These are phyloP conservation scores for Ceratocystis albifundus DNA, from an alignment of 2,329 filamentous ascomycete genomes.

Conservation along the genomic window DNA sequence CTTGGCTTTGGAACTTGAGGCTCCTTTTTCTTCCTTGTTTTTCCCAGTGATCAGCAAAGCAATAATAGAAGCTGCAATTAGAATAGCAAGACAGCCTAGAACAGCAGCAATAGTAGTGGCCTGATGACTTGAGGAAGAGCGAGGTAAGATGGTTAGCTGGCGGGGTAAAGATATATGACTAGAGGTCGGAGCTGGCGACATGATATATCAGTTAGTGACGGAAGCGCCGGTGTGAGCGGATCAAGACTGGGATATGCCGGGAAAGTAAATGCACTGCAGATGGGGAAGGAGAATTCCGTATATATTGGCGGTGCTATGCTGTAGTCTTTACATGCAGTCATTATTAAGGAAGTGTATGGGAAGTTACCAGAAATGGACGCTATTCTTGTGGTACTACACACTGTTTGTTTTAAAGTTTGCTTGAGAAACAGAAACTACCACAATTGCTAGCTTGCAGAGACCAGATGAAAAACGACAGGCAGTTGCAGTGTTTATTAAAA, in stretches of 20 bases:
- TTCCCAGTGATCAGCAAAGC: neutral
- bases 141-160: neutral
- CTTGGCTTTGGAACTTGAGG: neutral
- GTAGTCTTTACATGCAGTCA: neutral
- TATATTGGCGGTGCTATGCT: neutral
- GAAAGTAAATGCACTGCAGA: too few species aligned
- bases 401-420: neutral
- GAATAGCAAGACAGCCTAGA: slow-evolving; percentile 7
- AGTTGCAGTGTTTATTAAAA: neutral
- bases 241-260: neutral
- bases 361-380: too few species aligned
- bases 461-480: neutral
- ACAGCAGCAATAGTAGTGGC: slow-evolving; percentile 2
- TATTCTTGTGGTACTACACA: neutral
- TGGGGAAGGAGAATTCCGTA: too few species aligned
- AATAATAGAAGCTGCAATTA: slow-evolving; percentile 1
- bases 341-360: too few species aligned
- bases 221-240: neutral
- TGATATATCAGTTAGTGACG: neutral
- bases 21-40: neutral
- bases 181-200: neutral
- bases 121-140: neutral
- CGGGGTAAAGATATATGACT: neutral
- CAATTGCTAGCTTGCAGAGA: neutral
- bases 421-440: neutral